A percentile compares a stretch with the other conserved stretches of the same genome.
Evolutionary conservation across 2,329 filamentous ascomycete genomes (phyloP).

Genomic region (Malbranchea cinnamomea): DNA sequence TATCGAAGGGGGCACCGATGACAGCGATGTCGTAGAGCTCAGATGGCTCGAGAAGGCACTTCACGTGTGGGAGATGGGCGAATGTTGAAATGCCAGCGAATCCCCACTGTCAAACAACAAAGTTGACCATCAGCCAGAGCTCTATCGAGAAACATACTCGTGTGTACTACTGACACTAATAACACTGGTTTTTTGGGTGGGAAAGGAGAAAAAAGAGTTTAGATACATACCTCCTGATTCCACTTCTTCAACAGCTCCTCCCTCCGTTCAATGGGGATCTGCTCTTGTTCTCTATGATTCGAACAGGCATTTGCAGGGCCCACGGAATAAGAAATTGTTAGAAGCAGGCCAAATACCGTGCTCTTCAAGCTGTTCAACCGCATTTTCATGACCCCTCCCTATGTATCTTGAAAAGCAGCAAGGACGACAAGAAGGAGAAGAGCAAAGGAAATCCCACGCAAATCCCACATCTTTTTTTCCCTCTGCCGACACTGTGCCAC

Average conservation of each 20-base stretch:
- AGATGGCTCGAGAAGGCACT: constrained; percentile 51
- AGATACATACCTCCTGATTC: constrained; percentile 23
- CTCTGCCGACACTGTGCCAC: no score
- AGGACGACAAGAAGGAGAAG: no score
- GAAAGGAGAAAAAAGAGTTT: neutral
- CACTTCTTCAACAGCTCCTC: constrained; percentile 33
- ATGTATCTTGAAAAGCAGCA: no score
- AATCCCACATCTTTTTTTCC: no score
- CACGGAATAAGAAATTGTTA: no score
- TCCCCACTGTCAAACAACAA: constrained; percentile 36
- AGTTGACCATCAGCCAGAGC: neutral
- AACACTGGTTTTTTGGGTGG: constrained; percentile 6
- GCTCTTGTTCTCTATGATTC: constrained; percentile 27
- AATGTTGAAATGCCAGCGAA: constrained; percentile 65
- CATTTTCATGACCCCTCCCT: neutral
- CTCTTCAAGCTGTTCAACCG: neutral
- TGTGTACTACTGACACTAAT: no score
- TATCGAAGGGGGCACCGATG: constrained; percentile 60
- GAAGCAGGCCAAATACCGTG: constrained; percentile 17
- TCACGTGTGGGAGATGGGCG: constrained; percentile 53
- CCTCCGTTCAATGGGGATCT: constrained; percentile 23
- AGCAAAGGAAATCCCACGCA: no score
- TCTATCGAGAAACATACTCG: constrained; percentile 1
- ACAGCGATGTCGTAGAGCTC: constrained; percentile 56
- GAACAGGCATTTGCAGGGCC: no score